A percentile compares a stretch with the other conserved stretches of the same genome.
These are phyloP conservation scores for Hypericum androsaemum DNA, from an alignment of 345 rosid genomes.

Conservation along the genomic window DNA sequence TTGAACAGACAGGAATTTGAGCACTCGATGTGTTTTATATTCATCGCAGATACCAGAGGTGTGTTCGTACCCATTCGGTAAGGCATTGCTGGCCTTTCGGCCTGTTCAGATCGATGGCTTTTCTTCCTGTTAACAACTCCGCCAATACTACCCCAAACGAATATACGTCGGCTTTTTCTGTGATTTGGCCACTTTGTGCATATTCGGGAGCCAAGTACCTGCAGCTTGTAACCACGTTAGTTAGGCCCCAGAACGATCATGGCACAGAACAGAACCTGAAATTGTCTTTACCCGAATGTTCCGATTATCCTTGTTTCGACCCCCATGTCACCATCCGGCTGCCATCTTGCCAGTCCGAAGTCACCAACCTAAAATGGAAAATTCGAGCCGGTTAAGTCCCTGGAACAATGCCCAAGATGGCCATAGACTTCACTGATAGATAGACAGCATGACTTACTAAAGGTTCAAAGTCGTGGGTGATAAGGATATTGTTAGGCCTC, in stretches of 20 bases:
- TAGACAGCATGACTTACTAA: neutral
- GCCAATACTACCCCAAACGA: neutral
- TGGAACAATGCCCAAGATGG: neutral
- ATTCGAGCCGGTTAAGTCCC: neutral
- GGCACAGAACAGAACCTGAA: neutral
- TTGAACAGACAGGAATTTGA: neutral
- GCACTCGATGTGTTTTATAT: neutral
- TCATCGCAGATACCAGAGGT: neutral
- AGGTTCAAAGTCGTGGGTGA: slow-evolving; percentile 3
- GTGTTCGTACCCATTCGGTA: neutral
- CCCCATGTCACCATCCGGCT: neutral
- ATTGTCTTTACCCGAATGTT: neutral
- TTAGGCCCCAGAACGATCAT: neutral
- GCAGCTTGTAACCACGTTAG: neutral
- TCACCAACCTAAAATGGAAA: neutral
- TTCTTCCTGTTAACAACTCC: neutral
- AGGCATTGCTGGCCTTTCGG: slow-evolving; percentile 1
- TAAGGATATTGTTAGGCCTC: slow-evolving; percentile 4
- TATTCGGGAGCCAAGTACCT: slow-evolving; percentile 2
- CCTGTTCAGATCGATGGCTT: neutral
- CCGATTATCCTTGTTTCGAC: neutral
- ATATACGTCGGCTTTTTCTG: slow-evolving; percentile 1
- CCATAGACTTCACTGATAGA: no score
- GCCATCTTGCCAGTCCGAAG: slow-evolving; percentile 1
- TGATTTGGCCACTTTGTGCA: neutral